These are phyloP conservation scores for Gossypium gossypioides DNA, from an alignment of 441 rosid genomes.

Conservation along the genomic window DNA sequence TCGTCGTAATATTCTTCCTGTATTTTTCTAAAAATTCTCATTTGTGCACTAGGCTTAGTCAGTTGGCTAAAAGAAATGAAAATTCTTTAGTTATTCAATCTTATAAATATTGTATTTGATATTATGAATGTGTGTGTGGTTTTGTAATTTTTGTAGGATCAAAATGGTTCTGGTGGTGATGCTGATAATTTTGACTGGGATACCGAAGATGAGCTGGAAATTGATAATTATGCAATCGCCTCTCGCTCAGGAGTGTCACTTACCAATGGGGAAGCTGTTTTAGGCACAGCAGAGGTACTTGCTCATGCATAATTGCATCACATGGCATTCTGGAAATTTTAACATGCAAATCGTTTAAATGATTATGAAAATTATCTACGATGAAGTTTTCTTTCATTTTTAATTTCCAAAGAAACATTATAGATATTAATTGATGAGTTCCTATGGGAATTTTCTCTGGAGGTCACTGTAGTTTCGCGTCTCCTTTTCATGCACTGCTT, in stretches of 20 bases:
- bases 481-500: background rate
- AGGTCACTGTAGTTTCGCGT: background rate
- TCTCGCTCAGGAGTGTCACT: constrained; percentile 24
- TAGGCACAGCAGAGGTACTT: constrained; percentile 29
- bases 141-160: constrained; percentile 26
- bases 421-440: background rate
- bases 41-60: background rate
- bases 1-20: background rate
- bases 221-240: constrained; percentile 27
- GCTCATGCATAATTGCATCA: background rate
- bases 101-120: background rate
- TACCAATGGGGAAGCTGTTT: constrained; percentile 24
- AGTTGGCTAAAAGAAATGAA: background rate
- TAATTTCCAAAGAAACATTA: background rate
- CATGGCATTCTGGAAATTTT: background rate
- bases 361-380: background rate
- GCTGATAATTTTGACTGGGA: constrained; percentile 42
- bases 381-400: background rate
- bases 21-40: background rate
- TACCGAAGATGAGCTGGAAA: constrained; percentile 57
- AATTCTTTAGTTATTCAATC: background rate
- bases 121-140: background rate
- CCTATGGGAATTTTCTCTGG: background rate
- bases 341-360: background rate
- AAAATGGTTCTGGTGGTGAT: constrained; percentile 26